These are phyloP conservation scores for Ophiostoma novo-ulmi DNA, from an alignment of 2,329 filamentous ascomycete species.

Conservation along the genomic window DNA sequence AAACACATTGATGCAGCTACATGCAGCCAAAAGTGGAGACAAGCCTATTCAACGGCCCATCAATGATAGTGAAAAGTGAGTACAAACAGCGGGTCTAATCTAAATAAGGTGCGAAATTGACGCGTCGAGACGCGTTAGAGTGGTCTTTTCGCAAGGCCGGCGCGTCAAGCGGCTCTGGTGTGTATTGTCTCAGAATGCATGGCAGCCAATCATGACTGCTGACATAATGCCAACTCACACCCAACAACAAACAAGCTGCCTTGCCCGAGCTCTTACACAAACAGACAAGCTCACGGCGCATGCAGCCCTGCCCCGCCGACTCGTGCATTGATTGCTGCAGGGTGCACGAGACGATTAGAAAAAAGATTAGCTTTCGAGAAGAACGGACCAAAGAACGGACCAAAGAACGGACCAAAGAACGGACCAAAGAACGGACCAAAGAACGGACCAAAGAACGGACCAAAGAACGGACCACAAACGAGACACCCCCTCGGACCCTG, in stretches of 20 bases:
- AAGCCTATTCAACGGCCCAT: constrained; percentile 15
- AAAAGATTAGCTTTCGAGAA: background rate
- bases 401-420: background rate
- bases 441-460: background rate
- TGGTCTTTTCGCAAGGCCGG: constrained; percentile 5
- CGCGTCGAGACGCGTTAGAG: constrained; percentile 22
- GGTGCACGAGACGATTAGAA: background rate
- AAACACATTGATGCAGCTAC: constrained; percentile 12
- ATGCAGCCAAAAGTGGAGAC: constrained; percentile 21
- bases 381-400: background rate
- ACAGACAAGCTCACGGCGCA: background rate
- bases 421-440: background rate
- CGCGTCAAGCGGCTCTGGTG: background rate
- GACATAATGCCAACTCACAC: background rate
- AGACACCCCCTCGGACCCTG: background rate
- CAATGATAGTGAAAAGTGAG: background rate
- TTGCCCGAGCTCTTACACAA: background rate
- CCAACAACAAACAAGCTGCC: constrained; percentile 5
- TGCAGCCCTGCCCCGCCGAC: constrained; percentile 11
- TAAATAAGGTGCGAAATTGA: constrained; percentile 23
- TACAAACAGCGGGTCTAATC: background rate
- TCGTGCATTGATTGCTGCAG: constrained; percentile 15
- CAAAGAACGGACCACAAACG: background rate
- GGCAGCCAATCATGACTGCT: constrained; percentile 21
- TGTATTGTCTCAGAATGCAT: background rate